Percentiles rank a stretch among this genome's conserved stretches.
These are phyloP conservation scores for Sordariomycetes sp. DNA, from an alignment of 2,329 filamentous ascomycete species.

Conservation along the genomic window DNA sequence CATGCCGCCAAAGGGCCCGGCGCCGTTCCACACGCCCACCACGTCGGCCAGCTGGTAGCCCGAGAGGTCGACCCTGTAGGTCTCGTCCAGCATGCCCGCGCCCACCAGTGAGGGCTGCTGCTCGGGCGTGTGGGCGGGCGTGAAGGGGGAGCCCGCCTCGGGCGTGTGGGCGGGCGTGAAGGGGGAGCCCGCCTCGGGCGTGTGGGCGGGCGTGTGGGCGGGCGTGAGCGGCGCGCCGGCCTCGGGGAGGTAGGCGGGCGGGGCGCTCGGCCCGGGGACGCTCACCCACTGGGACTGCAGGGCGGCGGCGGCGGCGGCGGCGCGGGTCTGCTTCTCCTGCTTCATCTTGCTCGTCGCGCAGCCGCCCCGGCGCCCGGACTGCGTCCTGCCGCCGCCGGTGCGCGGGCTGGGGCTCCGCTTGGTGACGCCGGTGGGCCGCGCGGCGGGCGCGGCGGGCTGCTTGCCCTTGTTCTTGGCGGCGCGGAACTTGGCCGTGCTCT, in stretches of 20 bases:
- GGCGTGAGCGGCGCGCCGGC: no score
- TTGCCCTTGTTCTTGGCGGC: conserved; percentile 27
- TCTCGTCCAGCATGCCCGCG: not conserved
- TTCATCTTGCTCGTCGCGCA: not conserved
- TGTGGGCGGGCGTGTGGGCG: no score
- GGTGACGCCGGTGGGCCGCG: no score
- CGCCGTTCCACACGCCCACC: not conserved
- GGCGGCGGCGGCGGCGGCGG: not conserved
- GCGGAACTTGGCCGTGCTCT: conserved; percentile 76
- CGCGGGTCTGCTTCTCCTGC: no score
- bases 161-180: no score
- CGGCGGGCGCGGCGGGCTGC: not conserved
- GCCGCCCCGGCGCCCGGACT: not conserved
- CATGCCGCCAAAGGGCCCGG: not conserved
- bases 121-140: no score
- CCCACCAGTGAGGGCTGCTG: no score
- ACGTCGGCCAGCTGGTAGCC: not conserved
- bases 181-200: no score
- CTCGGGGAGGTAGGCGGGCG: no score
- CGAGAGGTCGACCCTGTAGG: not conserved
- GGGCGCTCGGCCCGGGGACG: not conserved
- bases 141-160: no score
- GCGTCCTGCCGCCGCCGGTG: not conserved
- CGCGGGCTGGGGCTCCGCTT: not conserved
- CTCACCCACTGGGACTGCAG: not conserved